Percentiles rank a stretch among this genome's conserved stretches.
Conservation (phyloP, 371 early-diverging fungal species). For the Amoeboaphelidium protococcarum region DNA sequence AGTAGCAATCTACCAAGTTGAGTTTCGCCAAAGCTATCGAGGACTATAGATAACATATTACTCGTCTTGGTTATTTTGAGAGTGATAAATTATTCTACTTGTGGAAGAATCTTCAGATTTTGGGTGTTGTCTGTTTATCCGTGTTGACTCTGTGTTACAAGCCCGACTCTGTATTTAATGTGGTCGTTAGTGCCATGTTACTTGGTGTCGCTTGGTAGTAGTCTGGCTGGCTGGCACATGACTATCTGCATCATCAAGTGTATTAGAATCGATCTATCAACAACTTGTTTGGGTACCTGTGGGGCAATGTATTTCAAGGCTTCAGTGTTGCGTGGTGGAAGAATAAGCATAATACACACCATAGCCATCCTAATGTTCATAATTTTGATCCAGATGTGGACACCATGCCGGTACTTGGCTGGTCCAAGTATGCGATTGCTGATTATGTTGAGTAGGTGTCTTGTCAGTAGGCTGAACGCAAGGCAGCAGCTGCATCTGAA, state of each 20-base stretch:
- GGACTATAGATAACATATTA: background rate
- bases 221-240: constrained; percentile 65
- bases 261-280: constrained; percentile 36
- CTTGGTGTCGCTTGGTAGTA: constrained; percentile 63
- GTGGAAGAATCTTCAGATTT: constrained; percentile 27
- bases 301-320: constrained; percentile 52
- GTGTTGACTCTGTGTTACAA: constrained; percentile 21
- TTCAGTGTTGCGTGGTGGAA: constrained; percentile 58
- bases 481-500: too few species aligned
- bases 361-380: constrained; percentile 54
- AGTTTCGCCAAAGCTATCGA: background rate
- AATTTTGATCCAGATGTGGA: constrained; percentile 62
- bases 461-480: background rate
- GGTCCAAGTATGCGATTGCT: constrained; percentile 53
- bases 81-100: constrained; percentile 36
- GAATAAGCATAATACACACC: constrained; percentile 72
- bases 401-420: constrained; percentile 52
- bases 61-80: constrained; percentile 15
- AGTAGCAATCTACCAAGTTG: background rate
- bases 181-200: constrained; percentile 25
- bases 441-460: background rate
- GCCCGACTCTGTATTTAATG: constrained; percentile 15
- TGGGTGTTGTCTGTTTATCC: constrained; percentile 22
- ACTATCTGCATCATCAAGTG: constrained; percentile 59
- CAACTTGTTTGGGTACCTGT: constrained; percentile 30